phyloP scores from a whole-genome alignment of 108 stramenopile species.

The Parietichytrium sp. region DNA sequence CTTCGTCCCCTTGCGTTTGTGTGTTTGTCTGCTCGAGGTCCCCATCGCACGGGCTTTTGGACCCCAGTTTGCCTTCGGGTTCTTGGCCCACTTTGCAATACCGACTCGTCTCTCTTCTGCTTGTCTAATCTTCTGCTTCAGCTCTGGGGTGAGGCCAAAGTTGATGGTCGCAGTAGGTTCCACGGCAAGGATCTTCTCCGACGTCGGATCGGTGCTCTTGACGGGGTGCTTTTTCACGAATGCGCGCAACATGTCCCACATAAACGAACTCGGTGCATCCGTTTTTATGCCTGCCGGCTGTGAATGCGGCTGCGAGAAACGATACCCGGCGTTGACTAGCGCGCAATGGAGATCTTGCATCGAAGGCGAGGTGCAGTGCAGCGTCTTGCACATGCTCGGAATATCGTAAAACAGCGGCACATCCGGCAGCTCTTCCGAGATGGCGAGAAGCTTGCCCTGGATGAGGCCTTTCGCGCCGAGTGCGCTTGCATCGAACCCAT shows the following conservation, averaged over 20 bases:
- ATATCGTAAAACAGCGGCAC: slow-evolving; percentile 84
- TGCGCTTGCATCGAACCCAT: neutral
- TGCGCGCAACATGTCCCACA: slow-evolving; percentile 87
- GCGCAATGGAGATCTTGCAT: slow-evolving; percentile 73
- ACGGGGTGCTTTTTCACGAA: slow-evolving; percentile 83
- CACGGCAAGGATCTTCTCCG: slow-evolving; percentile 69
- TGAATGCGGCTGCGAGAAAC: slow-evolving; percentile 86
- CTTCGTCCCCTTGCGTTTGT: no score
- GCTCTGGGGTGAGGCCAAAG: slow-evolving; percentile 65
- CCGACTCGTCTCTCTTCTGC: slow-evolving; percentile 55
- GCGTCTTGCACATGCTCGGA: slow-evolving; percentile 68
- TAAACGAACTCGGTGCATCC: slow-evolving; percentile 80
- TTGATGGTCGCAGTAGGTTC: slow-evolving; percentile 68
- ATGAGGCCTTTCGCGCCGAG: slow-evolving; percentile 68
- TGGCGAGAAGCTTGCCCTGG: slow-evolving; percentile 79
- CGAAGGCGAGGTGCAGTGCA: slow-evolving; percentile 74
- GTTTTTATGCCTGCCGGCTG: slow-evolving; percentile 90
- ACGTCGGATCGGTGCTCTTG: slow-evolving; percentile 43
- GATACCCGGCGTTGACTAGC: slow-evolving; percentile 82
- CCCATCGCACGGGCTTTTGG: slow-evolving; percentile 69
- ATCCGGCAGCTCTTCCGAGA: slow-evolving; percentile 86
- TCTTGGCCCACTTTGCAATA: slow-evolving; percentile 65
- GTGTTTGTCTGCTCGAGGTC: neutral
- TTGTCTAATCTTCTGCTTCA: slow-evolving; percentile 40
- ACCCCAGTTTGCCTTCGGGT: slow-evolving; percentile 85